phyloP scores from a whole-genome alignment of 2,329 filamentous ascomycete genomes.

The Curvularia eragrostidis region DNA sequence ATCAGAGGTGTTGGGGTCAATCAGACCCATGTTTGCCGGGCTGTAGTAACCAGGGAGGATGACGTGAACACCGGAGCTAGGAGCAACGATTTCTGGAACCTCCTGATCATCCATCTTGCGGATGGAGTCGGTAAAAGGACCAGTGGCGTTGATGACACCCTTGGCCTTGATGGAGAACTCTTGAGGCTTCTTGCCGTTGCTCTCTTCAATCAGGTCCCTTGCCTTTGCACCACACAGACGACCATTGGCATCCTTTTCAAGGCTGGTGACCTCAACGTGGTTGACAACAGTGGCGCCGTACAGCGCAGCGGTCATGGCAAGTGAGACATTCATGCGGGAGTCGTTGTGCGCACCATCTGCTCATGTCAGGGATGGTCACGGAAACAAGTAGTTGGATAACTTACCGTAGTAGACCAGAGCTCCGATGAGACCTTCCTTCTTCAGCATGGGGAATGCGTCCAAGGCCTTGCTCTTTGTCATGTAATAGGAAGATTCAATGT shows the following conservation, averaged over 20 bases:
- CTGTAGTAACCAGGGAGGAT: constrained; percentile 88
- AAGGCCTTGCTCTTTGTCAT: constrained; percentile 84
- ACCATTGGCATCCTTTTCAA: constrained; percentile 77
- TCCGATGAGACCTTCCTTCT: constrained; percentile 77
- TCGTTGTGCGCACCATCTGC: constrained; percentile 88
- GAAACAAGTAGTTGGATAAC: constrained; percentile 7
- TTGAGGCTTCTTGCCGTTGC: constrained; percentile 66
- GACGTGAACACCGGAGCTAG: constrained; percentile 84
- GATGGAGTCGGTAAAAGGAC: constrained; percentile 85
- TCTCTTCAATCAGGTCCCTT: constrained; percentile 72
- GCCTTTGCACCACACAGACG: constrained; percentile 75
- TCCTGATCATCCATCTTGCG: constrained; percentile 80
- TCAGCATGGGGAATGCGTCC: constrained; percentile 88
- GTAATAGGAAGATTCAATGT: constrained; percentile 89
- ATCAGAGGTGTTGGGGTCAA: constrained; percentile 85
- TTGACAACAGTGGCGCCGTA: constrained; percentile 85
- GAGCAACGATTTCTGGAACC: constrained; percentile 80
- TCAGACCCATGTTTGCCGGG: constrained; percentile 83
- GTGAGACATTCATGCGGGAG: constrained; percentile 88
- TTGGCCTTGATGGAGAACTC: constrained; percentile 77
- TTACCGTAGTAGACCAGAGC: constrained; percentile 84
- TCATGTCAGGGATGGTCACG: constrained; percentile 29
- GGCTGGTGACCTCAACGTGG: constrained; percentile 78
- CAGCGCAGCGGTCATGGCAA: constrained; percentile 86
- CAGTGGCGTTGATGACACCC: constrained; percentile 87